Evolutionary conservation across 371 early-diverging fungal species (phyloP).

Genomic region (Batkoa obscura): DNA sequence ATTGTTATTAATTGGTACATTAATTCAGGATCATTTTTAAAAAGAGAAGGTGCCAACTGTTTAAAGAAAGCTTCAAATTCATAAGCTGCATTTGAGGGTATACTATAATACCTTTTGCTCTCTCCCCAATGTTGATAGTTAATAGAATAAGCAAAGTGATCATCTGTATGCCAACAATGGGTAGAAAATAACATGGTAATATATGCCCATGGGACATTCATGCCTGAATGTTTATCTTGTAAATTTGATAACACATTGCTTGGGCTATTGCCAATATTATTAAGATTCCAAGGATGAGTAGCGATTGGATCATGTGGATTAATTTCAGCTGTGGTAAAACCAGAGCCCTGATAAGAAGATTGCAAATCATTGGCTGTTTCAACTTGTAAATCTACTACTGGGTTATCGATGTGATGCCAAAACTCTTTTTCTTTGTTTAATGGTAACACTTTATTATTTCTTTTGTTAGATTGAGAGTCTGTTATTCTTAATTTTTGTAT

Average conservation of each 20-base stretch:
- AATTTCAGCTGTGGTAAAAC: constrained; percentile 43
- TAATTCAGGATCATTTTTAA: constrained; percentile 78
- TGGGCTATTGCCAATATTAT: constrained; percentile 55
- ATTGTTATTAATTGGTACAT: constrained; percentile 84
- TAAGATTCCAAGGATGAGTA: constrained; percentile 71
- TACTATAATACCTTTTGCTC: constrained; percentile 93
- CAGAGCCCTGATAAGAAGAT: constrained; percentile 72
- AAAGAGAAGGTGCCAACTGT: constrained; percentile 64
- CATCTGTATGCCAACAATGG: constrained; percentile 96
- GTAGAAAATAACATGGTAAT: constrained; percentile 90
- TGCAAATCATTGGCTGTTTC: constrained; percentile 93
- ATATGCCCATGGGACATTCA: constrained; percentile 95
- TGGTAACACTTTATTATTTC: not conserved
- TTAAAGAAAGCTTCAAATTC: constrained; percentile 72
- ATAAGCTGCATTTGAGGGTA: constrained; percentile 65
- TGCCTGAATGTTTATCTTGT: constrained; percentile 65
- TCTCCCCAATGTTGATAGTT: constrained; percentile 95
- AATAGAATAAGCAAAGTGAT: constrained; percentile 86
- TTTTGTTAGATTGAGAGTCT: not conserved
- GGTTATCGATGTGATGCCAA: constrained; percentile 74
- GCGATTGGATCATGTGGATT: constrained; percentile 34
- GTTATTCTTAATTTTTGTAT: not conserved
- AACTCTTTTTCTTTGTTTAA: constrained; percentile 62
- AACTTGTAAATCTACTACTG: constrained; percentile 73
- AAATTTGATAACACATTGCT: constrained; percentile 71